These are phyloP conservation scores for Cryphonectria naterciae DNA, from an alignment of 2,329 filamentous ascomycete species.

Conservation along the genomic window DNA sequence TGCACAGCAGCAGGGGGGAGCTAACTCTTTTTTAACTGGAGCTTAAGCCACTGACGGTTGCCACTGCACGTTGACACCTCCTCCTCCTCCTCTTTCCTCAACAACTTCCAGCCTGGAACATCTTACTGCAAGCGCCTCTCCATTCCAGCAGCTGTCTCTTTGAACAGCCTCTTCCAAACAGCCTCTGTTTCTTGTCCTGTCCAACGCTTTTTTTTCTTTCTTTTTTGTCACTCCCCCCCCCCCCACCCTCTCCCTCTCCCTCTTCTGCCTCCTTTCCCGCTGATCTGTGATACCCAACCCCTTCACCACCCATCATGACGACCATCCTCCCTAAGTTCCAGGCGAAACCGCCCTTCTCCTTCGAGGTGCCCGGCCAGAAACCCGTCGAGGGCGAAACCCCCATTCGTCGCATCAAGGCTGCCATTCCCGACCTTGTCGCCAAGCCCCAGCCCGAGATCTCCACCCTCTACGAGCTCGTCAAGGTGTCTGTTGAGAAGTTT, in stretches of 20 bases:
- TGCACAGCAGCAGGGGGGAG: background rate
- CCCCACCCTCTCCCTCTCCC: too few species aligned
- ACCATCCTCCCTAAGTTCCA: constrained; percentile 45
- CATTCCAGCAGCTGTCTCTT: background rate
- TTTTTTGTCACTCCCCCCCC: too few species aligned
- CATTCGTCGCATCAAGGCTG: constrained; percentile 66
- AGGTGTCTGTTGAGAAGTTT: constrained; percentile 66
- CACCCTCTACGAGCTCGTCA: constrained; percentile 78
- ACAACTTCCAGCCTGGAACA: background rate
- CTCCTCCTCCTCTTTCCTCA: background rate
- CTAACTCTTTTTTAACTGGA: background rate
- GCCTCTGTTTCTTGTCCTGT: background rate
- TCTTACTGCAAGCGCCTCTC: background rate
- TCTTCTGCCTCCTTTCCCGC: background rate
- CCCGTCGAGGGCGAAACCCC: constrained; percentile 74
- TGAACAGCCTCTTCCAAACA: background rate
- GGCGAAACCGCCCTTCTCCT: constrained; percentile 68
- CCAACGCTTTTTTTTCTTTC: background rate
- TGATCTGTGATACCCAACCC: constrained; percentile 21
- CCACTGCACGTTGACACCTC: background rate
- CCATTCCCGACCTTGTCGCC: constrained; percentile 64
- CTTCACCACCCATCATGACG: constrained; percentile 14
- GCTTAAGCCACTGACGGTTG: constrained; percentile 1
- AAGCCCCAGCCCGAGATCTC: constrained; percentile 66
- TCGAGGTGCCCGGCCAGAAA: constrained; percentile 67